A percentile compares a stretch with the other conserved stretches of the same genome.
Evolutionary conservation across 2,329 filamentous ascomycete genomes (phyloP).

Genomic region (Claviceps humidiphila): DNA sequence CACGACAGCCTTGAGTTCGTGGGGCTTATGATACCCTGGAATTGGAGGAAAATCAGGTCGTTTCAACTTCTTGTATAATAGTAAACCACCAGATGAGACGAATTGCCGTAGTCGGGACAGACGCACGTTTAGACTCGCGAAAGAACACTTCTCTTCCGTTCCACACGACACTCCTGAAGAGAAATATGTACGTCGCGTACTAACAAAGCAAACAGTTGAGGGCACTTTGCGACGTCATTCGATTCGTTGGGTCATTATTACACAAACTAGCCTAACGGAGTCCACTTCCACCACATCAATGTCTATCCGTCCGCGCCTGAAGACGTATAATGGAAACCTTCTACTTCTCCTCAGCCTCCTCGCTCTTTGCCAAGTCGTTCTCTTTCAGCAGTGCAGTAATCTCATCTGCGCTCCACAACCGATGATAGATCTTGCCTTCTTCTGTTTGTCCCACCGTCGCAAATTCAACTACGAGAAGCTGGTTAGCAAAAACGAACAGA

Average conservation of each 20-base stretch:
- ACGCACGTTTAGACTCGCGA: not conserved
- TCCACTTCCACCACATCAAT: slow-evolving; percentile 4
- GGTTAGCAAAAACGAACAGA: slow-evolving; percentile 7
- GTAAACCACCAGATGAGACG: not conserved
- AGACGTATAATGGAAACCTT: not conserved
- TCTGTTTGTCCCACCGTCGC: slow-evolving; percentile 94
- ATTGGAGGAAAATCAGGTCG: not conserved
- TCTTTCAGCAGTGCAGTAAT: slow-evolving; percentile 90
- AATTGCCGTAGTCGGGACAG: not conserved
- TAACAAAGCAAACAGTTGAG: not conserved
- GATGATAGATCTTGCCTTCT: slow-evolving; percentile 94
- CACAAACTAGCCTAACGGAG: slow-evolving; percentile 4
- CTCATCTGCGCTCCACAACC: slow-evolving; percentile 93
- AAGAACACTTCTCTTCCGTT: not conserved
- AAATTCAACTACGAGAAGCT: slow-evolving; percentile 63
- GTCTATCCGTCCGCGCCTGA: slow-evolving; percentile 4
- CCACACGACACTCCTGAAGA: not conserved
- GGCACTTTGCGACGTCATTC: not conserved
- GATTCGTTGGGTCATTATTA: slow-evolving; percentile 9
- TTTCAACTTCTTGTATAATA: not conserved
- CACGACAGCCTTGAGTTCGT: not conserved
- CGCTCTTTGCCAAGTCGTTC: slow-evolving; percentile 84
- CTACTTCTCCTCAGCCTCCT: slow-evolving; percentile 55
- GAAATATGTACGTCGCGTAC: not conserved
- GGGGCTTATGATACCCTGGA: no score